Evolutionary conservation across 2,329 filamentous ascomycete species (phyloP), one percentile per base, ranked within the genome.

Genomic region (Periconia sp.): DNA sequence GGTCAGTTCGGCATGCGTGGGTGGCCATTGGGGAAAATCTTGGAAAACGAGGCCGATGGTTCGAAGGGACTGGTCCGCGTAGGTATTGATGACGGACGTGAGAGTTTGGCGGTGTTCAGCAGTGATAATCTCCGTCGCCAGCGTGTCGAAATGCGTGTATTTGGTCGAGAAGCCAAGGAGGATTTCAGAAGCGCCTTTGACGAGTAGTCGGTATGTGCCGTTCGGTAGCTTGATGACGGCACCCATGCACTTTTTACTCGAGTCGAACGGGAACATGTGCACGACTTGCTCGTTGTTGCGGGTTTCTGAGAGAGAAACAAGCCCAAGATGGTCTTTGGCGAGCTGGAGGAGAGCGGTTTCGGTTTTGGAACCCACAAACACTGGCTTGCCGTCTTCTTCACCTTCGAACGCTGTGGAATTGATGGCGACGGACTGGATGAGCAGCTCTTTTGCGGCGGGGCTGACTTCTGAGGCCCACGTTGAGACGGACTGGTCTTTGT

Each of bases 161-260:
- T 46, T 47, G 9, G 68, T 72, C 54, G 79, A 79, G 61, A 76
- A 76, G 18, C 68, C 65, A 2, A 84, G 70, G 2, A 84, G 72
- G 46, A 84, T 84, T 60, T 85, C 82, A 0, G 82, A 83, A 14
- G 82, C 82, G 31, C 82, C 82, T 65, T 85, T 85, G 51, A 81
- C 77, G 9, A 82, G 72, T 1, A 82, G 72, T 13, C 82, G 76
- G 62, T 81, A 82, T 18, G 64, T 73, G 2, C 74, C 79, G 49
- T 76, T 65, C 0, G 73, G 63, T 1, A 82, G 72, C 61, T 77
- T 80, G 58, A 83, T 72, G 11, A 84, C 81, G 14, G 80, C 79
- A 18, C 77, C 82, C 79, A 84, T 85, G 57, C 80, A 83, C 65
- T 84, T 84, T 65, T 79, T 78, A 53, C 72, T 69, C 9, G 81